Evolutionary conservation across 1,139 yeast species (phyloP), one percentile per base, ranked within the genome.

Genomic region (Suhomyces panamericanus): DNA sequence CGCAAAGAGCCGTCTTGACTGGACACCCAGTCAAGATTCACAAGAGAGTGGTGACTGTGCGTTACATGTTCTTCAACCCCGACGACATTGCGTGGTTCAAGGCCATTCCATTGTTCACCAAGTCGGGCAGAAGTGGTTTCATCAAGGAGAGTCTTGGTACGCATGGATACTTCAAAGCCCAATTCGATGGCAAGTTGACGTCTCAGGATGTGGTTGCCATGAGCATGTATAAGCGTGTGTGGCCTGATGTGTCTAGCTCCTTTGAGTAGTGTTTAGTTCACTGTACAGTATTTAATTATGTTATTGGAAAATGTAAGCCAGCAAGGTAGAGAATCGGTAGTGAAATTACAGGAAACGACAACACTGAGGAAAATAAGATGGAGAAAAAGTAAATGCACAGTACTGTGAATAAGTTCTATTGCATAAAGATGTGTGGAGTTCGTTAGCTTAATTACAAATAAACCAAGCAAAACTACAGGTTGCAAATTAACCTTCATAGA

Each of bases 11-110:
- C 4, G 83, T 93, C 9, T 71, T 95, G 49, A 93, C 99, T 0
- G 99, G 99, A 43, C 91, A 89, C 56, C 96, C 98, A 33, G 85
- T 90, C 66, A 93, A 91, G 74, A 91, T 95, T 58, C 97, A 95
- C 73, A 93, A 89, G 70, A 81, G 79, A 50, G 87, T 91, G 35
- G 91, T 93, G 48, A 93, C 99, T 3, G 80, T 93, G 48, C 84
- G 99, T 56, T 95, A 90, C 78, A 95, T 95, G 99, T 95, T 95
- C 75, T 93, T 91, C 82, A 89, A 85, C 59, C 72, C 89, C 11
- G 90, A 87, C 37, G 99, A 95, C 63, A 87, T 95, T 55, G 80
- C 80, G 53, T 88, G 87, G 83, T 95, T 87, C 77, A 88, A 88
- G 70, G 86, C 95, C 5, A 85, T 95, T 54, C 98, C 98, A 33